Evolutionary conservation across 768 basidiomycete genomes (phyloP).

Genomic region (Lactarius sp.): DNA sequence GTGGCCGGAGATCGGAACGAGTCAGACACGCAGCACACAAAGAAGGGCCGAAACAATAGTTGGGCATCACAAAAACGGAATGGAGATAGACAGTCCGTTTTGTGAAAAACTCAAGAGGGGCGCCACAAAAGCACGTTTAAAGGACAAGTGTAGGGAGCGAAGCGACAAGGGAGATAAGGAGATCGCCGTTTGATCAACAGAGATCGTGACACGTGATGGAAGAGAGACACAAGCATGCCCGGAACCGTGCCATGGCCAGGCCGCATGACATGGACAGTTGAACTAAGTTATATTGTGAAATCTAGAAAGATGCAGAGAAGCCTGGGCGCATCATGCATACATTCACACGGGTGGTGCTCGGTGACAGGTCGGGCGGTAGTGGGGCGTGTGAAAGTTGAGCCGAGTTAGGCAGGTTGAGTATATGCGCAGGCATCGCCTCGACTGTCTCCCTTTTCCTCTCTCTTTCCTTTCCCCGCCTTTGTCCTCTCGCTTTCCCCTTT

Average conservation of each 20-base stretch:
- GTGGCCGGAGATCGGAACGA: not conserved
- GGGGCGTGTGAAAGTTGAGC: constrained; percentile 3
- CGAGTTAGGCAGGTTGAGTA: not conserved
- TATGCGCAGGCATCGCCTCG: not conserved
- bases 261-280: not conserved
- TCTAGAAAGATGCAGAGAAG: too few species aligned
- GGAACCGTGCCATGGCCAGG: not conserved
- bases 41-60: not conserved
- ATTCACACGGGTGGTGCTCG: not conserved
- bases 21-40: not conserved
- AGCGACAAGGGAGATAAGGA: not conserved
- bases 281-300: too few species aligned
- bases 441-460: constrained; percentile 6
- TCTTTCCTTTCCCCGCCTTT: constrained; percentile 18
- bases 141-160: not conserved
- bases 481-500: constrained; percentile 19
- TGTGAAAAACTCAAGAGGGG: not conserved
- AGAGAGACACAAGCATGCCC: not conserved
- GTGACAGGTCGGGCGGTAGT: not conserved
- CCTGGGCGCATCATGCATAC: too few species aligned
- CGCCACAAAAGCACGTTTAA: not conserved
- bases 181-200: not conserved
- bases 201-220: not conserved
- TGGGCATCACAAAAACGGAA: not conserved
- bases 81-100: not conserved